Evolutionary conservation across 78 protist species (phyloP), one percentile per base, ranked within the genome.

Genomic region (Monosiga brevicollis): DNA sequence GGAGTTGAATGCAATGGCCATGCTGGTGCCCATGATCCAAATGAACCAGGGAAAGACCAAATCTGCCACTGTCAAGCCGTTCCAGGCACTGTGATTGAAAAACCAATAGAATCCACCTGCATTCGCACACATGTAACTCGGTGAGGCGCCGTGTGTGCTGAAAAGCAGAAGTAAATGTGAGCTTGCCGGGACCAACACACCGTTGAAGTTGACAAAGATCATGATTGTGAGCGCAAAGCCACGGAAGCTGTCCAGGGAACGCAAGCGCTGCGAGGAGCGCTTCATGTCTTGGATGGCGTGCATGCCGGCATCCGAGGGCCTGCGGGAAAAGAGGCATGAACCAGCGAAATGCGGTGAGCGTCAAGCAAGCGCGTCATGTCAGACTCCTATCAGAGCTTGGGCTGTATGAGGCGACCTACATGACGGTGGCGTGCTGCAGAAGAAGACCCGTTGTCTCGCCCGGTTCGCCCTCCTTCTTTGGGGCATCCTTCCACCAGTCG

Each of bases 11-110:
- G 92, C 42, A 32, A 91, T 23, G 36, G 94, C 87, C 90, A 91
- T 88, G 42, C 92, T 86, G 38, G 40, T 72, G 38, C 94, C 94
- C 94, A 91, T 91, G 39, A 91, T 87, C 39, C 84, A 91, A 42
- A 91, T 71, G 62, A 89, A 91, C 94, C 94, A 91, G 36, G 94
- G 94, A 82, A 91, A 91, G 55, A 91, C 94, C 42, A 91, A 83
- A 73, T 91, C 94, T 20, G 94, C 94, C 35, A 91, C 90, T 0
- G 92, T 89, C 70, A 92, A 73, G 42, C 95, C 95, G 74, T 92
- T 88, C 95, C 95, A 92, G 35, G 73, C 77, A 38, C 90, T 81
- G 78, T 92, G 95, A 43, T 92, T 76, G 76, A 92, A 89, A 70
- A 78, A 89, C 89, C 90, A 90, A 78, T 92, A 92, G 29, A 90